Evolutionary conservation across 2,329 filamentous ascomycete species (phyloP), one percentile per base, ranked within the genome.

Genomic region (Phaeosphaeria sp.): DNA sequence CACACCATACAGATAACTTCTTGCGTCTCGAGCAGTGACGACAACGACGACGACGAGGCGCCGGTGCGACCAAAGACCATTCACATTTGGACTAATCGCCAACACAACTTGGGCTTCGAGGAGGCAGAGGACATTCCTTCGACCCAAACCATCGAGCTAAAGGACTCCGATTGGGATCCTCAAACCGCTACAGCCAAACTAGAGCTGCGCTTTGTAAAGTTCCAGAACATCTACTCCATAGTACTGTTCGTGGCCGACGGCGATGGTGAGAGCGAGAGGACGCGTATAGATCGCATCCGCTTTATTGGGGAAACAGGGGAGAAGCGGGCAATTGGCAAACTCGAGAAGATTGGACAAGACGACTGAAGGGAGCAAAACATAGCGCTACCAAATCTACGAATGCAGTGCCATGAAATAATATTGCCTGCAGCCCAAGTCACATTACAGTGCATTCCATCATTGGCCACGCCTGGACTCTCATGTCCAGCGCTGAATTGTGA

Each of bases 71-170:
- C 95, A 9, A 90, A 87, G 75, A 91, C 88, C 2, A 83, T 99
- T 70, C 90, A 92, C 72, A 82, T 99, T 53, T 99, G 93, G 80
- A 90, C 88, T 64, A 99, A 99, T 81, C 87, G 89, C 57, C 85
- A 93, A 51, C 92, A 96, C 74, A 95, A 96, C 71, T 87, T 99
- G 58, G 93, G 94, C 6, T 99, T 99, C 72, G 91, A 95, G 69
- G 95, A 99, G 77, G 94, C 94, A 39, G 94, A 97, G 58, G 92
- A 94, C 71, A 89, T 91, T 52, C 84, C 89, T 49, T 85, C 91
- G 0, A 93, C 91, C 17, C 95, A 99, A 78, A 85, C 84, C 52
- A 87, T 97, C 58, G 89, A 89, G 69, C 83, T 99, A 44, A 83
- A 84, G 60, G 82, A 88, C 46, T 83, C 85, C 52, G 92, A 97